Conservation (phyloP, 2,329 filamentous ascomycete genomes). For the Aureobasidium melanogenum region DNA sequence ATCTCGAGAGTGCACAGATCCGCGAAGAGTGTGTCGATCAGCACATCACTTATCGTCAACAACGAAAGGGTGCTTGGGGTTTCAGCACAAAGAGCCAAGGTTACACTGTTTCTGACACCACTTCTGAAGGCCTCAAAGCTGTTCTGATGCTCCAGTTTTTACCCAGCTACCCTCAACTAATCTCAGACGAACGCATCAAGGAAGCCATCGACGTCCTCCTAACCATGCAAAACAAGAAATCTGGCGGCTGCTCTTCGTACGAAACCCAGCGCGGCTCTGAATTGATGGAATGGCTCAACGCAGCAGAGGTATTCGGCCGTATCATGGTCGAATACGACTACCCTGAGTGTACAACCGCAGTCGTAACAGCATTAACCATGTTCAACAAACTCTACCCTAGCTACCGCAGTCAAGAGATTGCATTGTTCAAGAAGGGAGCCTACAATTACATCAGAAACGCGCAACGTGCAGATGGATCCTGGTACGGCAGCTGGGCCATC, state of each 20-base stretch:
- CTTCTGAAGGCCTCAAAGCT: constrained; percentile 81
- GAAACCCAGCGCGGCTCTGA: constrained; percentile 72
- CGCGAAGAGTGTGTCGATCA: constrained; percentile 71
- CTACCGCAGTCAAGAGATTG: constrained; percentile 70
- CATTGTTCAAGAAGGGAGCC: constrained; percentile 60
- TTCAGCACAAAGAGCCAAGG: constrained; percentile 91
- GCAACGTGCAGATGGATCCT: constrained; percentile 76
- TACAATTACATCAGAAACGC: constrained; percentile 73
- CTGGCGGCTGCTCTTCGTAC: constrained; percentile 83
- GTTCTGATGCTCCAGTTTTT: constrained; percentile 76
- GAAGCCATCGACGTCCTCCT: constrained; percentile 86
- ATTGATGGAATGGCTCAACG: constrained; percentile 77
- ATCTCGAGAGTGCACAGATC: constrained; percentile 87
- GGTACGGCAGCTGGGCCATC: constrained; percentile 97
- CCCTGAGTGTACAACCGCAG: constrained; percentile 92
- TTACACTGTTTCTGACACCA: constrained; percentile 92
- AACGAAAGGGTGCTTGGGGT: constrained; percentile 87
- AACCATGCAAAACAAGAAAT: constrained; percentile 72
- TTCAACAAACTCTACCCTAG: constrained; percentile 75
- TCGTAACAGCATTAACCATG: constrained; percentile 75
- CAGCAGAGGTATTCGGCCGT: constrained; percentile 87
- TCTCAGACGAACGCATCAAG: constrained; percentile 70
- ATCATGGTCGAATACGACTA: constrained; percentile 99
- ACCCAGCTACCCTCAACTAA: constrained; percentile 61
- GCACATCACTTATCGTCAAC: constrained; percentile 76